phyloP scores from a whole-genome alignment of 164 flowering plant species.

The Brasenia schreberi region DNA sequence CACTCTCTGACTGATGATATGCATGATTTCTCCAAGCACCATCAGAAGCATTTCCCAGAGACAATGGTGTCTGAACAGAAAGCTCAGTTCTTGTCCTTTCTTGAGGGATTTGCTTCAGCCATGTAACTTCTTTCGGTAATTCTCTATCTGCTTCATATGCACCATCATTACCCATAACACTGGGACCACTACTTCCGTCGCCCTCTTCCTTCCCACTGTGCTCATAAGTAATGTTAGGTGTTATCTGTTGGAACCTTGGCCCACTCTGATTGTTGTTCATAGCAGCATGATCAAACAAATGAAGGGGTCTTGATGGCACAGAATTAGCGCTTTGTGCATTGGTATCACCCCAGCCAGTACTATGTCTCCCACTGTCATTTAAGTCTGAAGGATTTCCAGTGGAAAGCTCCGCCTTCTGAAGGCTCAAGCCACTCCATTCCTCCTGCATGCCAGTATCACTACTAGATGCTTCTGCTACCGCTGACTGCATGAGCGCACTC shows the following conservation, averaged over 20 bases:
- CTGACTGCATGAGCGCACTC: constrained; percentile 98
- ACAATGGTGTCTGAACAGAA: constrained; percentile 21
- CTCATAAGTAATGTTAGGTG: constrained; percentile 15
- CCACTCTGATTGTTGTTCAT: constrained; percentile 12
- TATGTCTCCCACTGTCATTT: constrained; percentile 33
- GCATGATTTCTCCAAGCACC: constrained; percentile 21
- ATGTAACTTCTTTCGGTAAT: constrained; percentile 22
- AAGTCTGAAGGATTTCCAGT: constrained; percentile 26
- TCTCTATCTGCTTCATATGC: constrained; percentile 21
- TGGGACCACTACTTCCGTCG: not conserved
- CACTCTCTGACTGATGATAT: constrained; percentile 21
- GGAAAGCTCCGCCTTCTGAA: constrained; percentile 41
- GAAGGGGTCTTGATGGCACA: constrained; percentile 25
- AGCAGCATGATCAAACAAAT: constrained; percentile 19
- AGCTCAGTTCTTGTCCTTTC: constrained; percentile 23
- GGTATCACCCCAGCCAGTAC: constrained; percentile 27
- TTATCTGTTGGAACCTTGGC: constrained; percentile 26
- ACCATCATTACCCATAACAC: constrained; percentile 9
- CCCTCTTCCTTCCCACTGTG: constrained; percentile 13
- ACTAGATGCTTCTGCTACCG: constrained; percentile 77
- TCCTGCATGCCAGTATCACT: constrained; percentile 59
- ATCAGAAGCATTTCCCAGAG: constrained; percentile 20
- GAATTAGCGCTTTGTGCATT: constrained; percentile 31
- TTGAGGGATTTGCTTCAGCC: constrained; percentile 24
- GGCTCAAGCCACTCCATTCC: constrained; percentile 74